Base-by-base conservation (phyloP, 768 basidiomycete genomes). In the Suillus alpinus region DNA sequence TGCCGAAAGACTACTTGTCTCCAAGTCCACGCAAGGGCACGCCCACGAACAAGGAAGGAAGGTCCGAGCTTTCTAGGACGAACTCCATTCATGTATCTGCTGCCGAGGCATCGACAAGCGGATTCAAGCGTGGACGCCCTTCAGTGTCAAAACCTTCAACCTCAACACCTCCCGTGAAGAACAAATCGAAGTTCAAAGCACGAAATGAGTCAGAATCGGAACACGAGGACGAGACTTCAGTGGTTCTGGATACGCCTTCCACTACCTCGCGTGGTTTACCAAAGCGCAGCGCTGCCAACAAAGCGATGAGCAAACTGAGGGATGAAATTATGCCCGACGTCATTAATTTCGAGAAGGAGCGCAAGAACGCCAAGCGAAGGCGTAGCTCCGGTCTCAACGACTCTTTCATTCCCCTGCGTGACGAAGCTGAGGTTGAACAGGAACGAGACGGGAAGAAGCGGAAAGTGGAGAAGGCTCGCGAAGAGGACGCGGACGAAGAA, bases 311-410 rank as follows among this genome's bases (percentile, higher is more conserved):
- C 55, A 75, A 75, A 44, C 65, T 85, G 52, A 77, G 76, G 47
- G 76, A 82, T 8, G 75, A 77, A 56, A 76, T 94, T 59, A 93
- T 94, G 86, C 92, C 92, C 0, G 92, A 94, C 65, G 78, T 92
- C 3, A 64, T 86, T 43, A 82, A 78, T 59, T 94, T 80, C 67
- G 84, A 92, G 69, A 82, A 82, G 65, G 87, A 94, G 75, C 78
- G 83, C 77, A 83, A 82, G 65, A 73, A 69, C 57, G 66, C 61
- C 41, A 75, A 75, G 67, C 69, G 70, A 47, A 62, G 68, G 60
- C 71, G 73, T 36, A 68, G 69, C 52, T 60, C 69, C 68, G 72
- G 73, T 64, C 52, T 69, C 71, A 73, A 75, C 68, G 67, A 74
- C 69, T 66, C 65, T 0, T 39, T 62, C 5, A 31, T 46, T 9